Percentiles rank a stretch among this genome's conserved stretches.
These are phyloP conservation scores for Vitis hybrid DNA, from an alignment of 177 flowering plant species.

Conservation along the genomic window DNA sequence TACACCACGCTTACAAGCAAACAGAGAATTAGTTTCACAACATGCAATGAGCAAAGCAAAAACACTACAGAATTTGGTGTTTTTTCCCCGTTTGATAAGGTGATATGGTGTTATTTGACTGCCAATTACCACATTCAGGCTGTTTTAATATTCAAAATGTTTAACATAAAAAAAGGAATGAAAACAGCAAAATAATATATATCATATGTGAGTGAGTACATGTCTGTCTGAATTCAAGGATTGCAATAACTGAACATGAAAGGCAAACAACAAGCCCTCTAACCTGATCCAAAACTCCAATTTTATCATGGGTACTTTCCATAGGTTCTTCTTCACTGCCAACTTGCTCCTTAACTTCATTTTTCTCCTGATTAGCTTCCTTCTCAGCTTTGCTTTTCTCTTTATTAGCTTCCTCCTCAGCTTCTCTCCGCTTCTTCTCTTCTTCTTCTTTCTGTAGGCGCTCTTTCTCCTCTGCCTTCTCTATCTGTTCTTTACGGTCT, in stretches of 20 bases:
- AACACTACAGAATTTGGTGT: no score
- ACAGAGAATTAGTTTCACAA: no score
- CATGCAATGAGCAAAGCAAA: no score
- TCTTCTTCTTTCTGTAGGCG: slow-evolving; percentile 76
- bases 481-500: slow-evolving; percentile 89
- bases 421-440: slow-evolving; percentile 54
- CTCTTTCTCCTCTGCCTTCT: slow-evolving; percentile 90
- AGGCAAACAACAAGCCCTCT: neutral
- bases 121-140: no score
- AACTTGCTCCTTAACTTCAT: slow-evolving; percentile 24
- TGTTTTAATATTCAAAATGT: no score
- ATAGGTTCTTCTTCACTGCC: slow-evolving; percentile 19
- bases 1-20: no score
- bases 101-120: no score
- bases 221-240: neutral
- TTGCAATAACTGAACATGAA: neutral
- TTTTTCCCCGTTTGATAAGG: no score
- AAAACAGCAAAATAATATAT: neutral
- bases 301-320: slow-evolving; percentile 28
- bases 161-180: no score
- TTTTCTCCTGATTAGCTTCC: slow-evolving; percentile 19
- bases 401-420: slow-evolving; percentile 36
- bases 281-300: slow-evolving; percentile 53
- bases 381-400: slow-evolving; percentile 41
- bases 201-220: neutral